Base-by-base conservation (phyloP, 305 asterid species). In the Ruellia speciosa region DNA sequence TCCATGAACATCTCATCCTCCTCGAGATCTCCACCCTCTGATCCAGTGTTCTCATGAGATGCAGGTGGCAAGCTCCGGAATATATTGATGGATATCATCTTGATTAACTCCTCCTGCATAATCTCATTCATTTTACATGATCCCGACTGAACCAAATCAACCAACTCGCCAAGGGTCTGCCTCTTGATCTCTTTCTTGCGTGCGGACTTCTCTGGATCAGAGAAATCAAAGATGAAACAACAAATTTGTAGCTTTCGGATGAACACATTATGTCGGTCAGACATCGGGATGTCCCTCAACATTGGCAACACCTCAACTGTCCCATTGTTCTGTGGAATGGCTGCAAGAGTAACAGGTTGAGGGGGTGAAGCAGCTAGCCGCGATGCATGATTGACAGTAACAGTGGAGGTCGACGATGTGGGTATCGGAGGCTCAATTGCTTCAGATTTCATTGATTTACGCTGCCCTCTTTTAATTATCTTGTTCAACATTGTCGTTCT, bases 1-100 rank as follows among this genome's bases (percentile, higher is more conserved):
- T 88, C 95, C 78, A 77, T 56, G 67, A 73, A 86, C 80, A 81
- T 75, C 19, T 88, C 95, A 57, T 88, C 96, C 66, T 86, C 94
- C 62, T 88, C 95, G 0, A 81, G 90, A 24, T 83, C 95, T 61
- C 79, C 83, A 62, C 63, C 67, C 46, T 75, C 81, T 0, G 63
- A 56, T 7, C 90, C 92, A 11, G 78, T 65, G 64, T 79, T 79
- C 70, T 83, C 94, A 66, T 79, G 81, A 2, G 75, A 49, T 19
- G 81, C 78, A 40, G 82, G 85, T 12, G 82, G 86, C 66, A 74
- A 67, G 69, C 73, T 58, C 46, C 83, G 75, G 70, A 74, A 77
- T 13, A 80, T 71, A 61, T 77, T 80, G 62, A 69, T 64, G 52
- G 81, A 77, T 40, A 80, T 74, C 83, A 80, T 80, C 79, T 69